phyloP scores from a whole-genome alignment of 306 rosid genomes.

The Ormosia emarginata region DNA sequence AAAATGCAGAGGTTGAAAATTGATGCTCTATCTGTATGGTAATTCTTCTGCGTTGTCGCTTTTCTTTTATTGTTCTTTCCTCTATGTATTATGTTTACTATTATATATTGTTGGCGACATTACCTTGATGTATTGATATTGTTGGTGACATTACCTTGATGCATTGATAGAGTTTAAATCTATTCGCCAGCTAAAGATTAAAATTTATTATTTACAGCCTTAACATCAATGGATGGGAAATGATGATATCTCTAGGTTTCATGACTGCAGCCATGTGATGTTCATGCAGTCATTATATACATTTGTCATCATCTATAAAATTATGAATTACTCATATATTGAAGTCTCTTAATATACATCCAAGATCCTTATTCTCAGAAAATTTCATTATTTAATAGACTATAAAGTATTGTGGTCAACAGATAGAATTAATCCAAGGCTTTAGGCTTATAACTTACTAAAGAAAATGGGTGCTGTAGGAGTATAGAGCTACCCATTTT shows the following conservation, averaged over 20 bases:
- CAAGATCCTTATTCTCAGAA: too few species aligned
- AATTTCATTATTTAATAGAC: too few species aligned
- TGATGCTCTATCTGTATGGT: constrained; percentile 59
- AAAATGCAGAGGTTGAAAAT: constrained; percentile 43
- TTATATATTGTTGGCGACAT: neutral
- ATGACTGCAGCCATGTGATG: constrained; percentile 46
- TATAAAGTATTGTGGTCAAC: too few species aligned
- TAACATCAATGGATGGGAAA: constrained; percentile 58
- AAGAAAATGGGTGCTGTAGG: too few species aligned
- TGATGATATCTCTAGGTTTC: constrained; percentile 56
- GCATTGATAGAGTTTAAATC: too few species aligned
- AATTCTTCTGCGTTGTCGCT: constrained; percentile 8
- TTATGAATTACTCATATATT: neutral
- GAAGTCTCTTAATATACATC: neutral
- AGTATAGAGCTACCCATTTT: too few species aligned
- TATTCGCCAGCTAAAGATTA: neutral
- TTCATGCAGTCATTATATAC: too few species aligned
- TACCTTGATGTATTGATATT: neutral
- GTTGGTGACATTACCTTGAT: too few species aligned
- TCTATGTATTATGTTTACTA: neutral
- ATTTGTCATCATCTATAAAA: neutral
- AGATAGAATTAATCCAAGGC: too few species aligned
- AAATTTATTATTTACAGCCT: constrained; percentile 28
- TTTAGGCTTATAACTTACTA: too few species aligned
- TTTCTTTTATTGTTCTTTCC: neutral